Evolutionary conservation across 768 basidiomycete species (phyloP).

Genomic region (Lactifluus subvellereus): DNA sequence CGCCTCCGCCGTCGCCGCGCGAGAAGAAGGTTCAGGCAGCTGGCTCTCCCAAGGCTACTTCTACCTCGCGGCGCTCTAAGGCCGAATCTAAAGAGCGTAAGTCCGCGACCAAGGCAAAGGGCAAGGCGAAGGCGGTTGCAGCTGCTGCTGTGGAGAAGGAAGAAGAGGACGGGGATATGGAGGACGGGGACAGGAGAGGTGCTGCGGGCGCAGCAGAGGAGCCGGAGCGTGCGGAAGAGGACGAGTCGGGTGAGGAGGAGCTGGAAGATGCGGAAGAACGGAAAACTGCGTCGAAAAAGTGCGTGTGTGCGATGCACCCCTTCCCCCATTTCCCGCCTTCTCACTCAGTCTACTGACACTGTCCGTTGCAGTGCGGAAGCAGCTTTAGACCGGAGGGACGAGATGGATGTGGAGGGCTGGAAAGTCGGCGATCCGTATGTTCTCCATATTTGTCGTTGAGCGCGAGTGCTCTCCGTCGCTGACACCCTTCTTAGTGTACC

Average conservation of each 20-base stretch:
- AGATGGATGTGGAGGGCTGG: slow-evolving; percentile 82
- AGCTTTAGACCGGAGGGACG: slow-evolving; percentile 50
- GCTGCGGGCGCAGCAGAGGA: slow-evolving; percentile 28
- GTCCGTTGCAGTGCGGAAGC: slow-evolving; percentile 52
- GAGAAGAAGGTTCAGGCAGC: background rate
- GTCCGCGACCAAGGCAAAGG: slow-evolving; percentile 14
- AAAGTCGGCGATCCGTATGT: slow-evolving; percentile 78
- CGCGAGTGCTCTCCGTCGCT: background rate
- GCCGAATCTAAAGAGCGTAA: slow-evolving; percentile 4
- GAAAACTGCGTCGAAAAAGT: slow-evolving; percentile 64
- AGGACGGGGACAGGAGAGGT: slow-evolving; percentile 19
- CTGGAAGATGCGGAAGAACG: slow-evolving; percentile 38
- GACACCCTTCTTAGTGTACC: slow-evolving; percentile 57
- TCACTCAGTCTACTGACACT: background rate
- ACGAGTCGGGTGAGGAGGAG: slow-evolving; percentile 39
- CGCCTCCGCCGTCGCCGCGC: background rate
- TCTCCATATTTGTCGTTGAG: background rate
- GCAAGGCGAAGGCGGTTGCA: slow-evolving; percentile 16
- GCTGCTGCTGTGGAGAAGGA: background rate
- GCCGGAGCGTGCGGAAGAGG: slow-evolving; percentile 26
- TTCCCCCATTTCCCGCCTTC: background rate
- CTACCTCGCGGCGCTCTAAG: background rate
- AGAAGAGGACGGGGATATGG: slow-evolving; percentile 23
- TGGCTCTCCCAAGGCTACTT: slow-evolving; percentile 1
- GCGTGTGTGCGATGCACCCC: slow-evolving; percentile 25